Conservation (phyloP, 306 rosid genomes). For the Oxytropis ochrocephala region DNA sequence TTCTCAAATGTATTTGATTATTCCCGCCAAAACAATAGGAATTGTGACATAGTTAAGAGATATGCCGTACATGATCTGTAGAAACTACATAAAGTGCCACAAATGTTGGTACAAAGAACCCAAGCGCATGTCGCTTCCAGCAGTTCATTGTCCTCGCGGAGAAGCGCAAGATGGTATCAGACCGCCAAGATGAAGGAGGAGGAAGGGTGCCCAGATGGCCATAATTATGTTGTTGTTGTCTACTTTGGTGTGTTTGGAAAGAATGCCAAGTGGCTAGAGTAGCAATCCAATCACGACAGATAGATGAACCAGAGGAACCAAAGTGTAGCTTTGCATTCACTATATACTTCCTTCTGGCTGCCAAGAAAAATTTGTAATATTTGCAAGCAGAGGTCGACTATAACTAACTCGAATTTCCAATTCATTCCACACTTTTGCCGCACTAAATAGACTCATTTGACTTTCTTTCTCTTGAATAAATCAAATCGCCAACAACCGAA, state of each 20-base stretch:
- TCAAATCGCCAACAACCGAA: background rate
- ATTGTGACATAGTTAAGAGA: background rate
- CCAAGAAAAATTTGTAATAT: constrained; percentile 13
- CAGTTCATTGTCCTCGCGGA: constrained; percentile 36
- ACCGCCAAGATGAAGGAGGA: constrained; percentile 41
- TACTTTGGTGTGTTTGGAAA: background rate
- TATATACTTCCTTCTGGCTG: constrained; percentile 20
- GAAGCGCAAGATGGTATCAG: constrained; percentile 35
- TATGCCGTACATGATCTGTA: background rate
- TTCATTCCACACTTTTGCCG: constrained; percentile 15
- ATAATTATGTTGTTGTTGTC: background rate
- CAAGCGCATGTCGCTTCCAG: constrained; percentile 23
- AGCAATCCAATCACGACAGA: constrained; percentile 31
- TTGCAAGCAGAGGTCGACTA: constrained; percentile 25
- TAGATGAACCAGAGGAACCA: constrained; percentile 20
- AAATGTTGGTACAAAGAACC: background rate
- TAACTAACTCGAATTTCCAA: constrained; percentile 25
- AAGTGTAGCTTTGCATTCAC: background rate
- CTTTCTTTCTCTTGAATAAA: background rate
- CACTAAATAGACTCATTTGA: background rate
- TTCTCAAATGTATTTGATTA: constrained; percentile 33
- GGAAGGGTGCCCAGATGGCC: constrained; percentile 40
- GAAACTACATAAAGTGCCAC: constrained; percentile 4
- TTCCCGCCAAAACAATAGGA: constrained; percentile 24
- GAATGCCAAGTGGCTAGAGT: constrained; percentile 9